phyloP scores from a whole-genome alignment of 2,329 filamentous ascomycete genomes.

The Fusarium agapanthi region DNA sequence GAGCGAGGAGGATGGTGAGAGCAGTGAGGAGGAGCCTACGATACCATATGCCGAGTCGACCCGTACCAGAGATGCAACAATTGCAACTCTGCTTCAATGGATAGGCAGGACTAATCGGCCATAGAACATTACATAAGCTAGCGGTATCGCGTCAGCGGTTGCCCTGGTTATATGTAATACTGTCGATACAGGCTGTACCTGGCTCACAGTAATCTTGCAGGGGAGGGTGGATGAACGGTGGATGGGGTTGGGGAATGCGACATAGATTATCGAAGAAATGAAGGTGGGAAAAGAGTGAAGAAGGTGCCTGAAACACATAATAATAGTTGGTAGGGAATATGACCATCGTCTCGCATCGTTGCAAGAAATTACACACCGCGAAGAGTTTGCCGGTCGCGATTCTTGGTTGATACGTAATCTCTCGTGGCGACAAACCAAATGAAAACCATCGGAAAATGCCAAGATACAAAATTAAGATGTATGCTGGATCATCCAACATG shows the following conservation, averaged over 20 bases:
- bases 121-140: no score
- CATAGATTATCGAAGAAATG: neutral
- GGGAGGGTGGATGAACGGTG: neutral
- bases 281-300: no score
- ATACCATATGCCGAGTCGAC: no score
- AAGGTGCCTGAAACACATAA: rapidly evolving
- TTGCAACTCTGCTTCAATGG: no score
- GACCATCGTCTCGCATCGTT: neutral
- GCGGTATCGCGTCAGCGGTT: neutral
- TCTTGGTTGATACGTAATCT: rapidly evolving
- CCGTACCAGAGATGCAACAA: no score
- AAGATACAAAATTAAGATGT: rapidly evolving
- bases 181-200: no score
- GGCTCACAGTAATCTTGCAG: no score
- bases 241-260: no score
- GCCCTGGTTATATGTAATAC: neutral
- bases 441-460: rapidly evolving
- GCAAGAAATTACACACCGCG: rapidly evolving
- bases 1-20: no score
- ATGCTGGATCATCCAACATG: neutral
- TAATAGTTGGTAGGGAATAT: no score
- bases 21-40: no score
- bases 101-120: no score
- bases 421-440: neutral
- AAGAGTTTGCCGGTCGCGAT: neutral